A percentile compares a stretch with the other conserved stretches of the same genome.
Evolutionary conservation across 1,284 basidiomycete species (phyloP).

Genomic region (Flammula alnicola): DNA sequence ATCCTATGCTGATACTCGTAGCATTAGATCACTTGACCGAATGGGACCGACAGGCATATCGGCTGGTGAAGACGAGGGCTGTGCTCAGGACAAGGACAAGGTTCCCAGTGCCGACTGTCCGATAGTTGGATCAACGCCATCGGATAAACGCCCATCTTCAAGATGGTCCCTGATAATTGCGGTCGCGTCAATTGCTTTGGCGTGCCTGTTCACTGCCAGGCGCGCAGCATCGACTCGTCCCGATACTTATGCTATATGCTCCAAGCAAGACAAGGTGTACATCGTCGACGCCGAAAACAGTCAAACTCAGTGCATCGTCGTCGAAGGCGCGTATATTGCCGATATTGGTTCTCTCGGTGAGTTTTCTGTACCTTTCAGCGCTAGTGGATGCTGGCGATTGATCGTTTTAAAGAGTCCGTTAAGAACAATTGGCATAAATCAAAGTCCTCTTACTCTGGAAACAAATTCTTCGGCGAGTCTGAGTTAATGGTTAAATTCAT

Average conservation of each 20-base stretch:
- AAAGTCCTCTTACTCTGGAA: neutral
- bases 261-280: slow-evolving; percentile 55
- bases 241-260: slow-evolving; percentile 60
- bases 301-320: slow-evolving; percentile 61
- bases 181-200: slow-evolving; percentile 17
- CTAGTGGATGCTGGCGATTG: no score
- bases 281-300: slow-evolving; percentile 59
- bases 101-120: no score
- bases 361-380: no score
- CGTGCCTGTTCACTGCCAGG: slow-evolving; percentile 14
- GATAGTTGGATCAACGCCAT: neutral
- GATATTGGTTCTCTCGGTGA: slow-evolving; percentile 61
- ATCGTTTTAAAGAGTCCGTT: slow-evolving; percentile 18
- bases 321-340: slow-evolving; percentile 53
- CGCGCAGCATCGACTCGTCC: slow-evolving; percentile 1
- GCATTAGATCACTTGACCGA: no score
- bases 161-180: slow-evolving; percentile 17
- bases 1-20: no score
- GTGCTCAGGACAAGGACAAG: neutral
- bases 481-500: slow-evolving; percentile 53
- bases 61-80: neutral
- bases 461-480: slow-evolving; percentile 2
- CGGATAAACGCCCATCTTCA: neutral
- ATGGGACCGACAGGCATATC: no score
- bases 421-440: slow-evolving; percentile 13